Evolutionary conservation across 2,329 filamentous ascomycete genomes (phyloP), one percentile per base, ranked within the genome.

Genomic region (Trichophyton schoenleinii): DNA sequence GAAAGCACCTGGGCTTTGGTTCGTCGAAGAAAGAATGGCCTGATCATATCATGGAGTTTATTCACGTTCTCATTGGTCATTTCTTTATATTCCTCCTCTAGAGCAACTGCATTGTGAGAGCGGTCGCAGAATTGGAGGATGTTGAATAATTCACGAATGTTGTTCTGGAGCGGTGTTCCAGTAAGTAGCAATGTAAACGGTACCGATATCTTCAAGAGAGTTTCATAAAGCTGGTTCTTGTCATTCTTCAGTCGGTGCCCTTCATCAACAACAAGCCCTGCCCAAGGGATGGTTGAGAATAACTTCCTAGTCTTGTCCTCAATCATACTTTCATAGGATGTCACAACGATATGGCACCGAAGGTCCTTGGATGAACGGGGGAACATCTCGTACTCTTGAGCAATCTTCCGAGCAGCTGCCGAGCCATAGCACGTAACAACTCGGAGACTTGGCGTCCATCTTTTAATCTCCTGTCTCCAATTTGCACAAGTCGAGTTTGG

Each of bases 401-500:
- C 87, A 63, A 95, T 82, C 42, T 88, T 83, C 66, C 94, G 87
- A 15, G 91, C 81, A 57, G 82, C 80, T 58, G 80, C 81, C 15
- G 87, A 87, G 53, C 94, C 94, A 71, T 95, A 95, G 71, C 94
- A 97, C 0, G 91, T 87, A n/a, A 96, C 91, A 5, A 95, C 91
- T 48, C 91, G 85, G 41, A 97, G 76, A 5, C 83, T 83, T 1
- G 92, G 92, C 0, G 88, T 86, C 92, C 92, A 99, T 66, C 88
- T 86, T 76, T 95, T 95, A 72, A 97, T 90, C 71, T 99, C 94
- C 57, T 92, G 86, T 4, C 92, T 87, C 92, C 94, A 99, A 71
- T 99, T 99, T n/a, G 91, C 84, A 72, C 91, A 95, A 0, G 94
- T 99, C 0, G 92, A 87, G 70, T 97, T 97, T 0, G 94, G 94